Percentiles rank a stretch among this genome's conserved stretches.
phyloP scores from a whole-genome alignment of 2,329 filamentous ascomycete genomes.

The Pseudogymnoascus sp. region DNA sequence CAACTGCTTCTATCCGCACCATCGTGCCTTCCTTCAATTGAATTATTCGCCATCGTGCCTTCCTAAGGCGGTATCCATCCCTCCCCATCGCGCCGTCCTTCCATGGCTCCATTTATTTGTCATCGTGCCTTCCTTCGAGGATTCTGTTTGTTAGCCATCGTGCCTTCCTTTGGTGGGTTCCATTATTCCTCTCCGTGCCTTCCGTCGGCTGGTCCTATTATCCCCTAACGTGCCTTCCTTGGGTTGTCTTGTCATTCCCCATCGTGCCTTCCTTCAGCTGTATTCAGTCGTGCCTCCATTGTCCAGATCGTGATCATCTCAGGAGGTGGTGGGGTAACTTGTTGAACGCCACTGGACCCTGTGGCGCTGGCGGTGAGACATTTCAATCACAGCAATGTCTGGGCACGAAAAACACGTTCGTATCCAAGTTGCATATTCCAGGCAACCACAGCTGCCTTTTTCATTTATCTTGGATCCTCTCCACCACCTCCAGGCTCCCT shows the following conservation, averaged over 20 bases:
- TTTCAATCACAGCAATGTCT: background rate
- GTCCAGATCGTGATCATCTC: background rate
- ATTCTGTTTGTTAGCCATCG: background rate
- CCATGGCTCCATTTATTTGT: too few species aligned
- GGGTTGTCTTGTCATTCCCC: too few species aligned
- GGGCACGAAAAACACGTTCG: background rate
- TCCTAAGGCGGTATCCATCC: too few species aligned
- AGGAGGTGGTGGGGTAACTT: background rate
- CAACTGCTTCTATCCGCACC: too few species aligned
- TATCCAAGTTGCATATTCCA: background rate
- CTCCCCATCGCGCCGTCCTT: too few species aligned
- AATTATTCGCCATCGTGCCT: background rate
- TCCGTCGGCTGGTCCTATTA: background rate
- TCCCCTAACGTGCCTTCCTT: background rate
- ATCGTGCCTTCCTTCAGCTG: background rate
- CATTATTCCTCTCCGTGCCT: too few species aligned
- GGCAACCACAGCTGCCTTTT: background rate
- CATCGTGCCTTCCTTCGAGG: background rate
- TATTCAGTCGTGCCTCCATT: background rate
- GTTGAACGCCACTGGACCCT: constrained; percentile 1
- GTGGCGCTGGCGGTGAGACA: background rate
- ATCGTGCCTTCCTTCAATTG: too few species aligned
- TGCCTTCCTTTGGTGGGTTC: background rate
- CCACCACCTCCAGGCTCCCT: background rate
- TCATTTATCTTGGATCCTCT: background rate